A percentile compares a stretch with the other conserved stretches of the same genome.
These are phyloP conservation scores for Naganishia liquefaciens DNA, from an alignment of 1,284 basidiomycete genomes.

Conservation along the genomic window DNA sequence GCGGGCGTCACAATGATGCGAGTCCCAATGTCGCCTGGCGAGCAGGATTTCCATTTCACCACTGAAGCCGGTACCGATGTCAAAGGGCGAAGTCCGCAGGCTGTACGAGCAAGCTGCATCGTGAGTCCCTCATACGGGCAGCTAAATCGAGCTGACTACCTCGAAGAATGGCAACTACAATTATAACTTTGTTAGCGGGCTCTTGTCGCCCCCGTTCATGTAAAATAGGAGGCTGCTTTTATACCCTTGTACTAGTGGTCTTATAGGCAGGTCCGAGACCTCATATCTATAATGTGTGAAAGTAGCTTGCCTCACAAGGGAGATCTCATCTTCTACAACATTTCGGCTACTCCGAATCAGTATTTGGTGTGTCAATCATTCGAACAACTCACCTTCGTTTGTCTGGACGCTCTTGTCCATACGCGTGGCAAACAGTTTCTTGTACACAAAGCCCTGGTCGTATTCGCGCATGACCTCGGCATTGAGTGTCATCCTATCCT, in stretches of 20 bases:
- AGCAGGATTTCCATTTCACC: conserved; percentile 43
- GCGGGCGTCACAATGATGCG: conserved; percentile 44
- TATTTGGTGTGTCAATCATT: neutral
- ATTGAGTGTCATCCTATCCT: conserved; percentile 49
- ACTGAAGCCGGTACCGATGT: conserved; percentile 13
- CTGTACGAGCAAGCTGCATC: conserved; percentile 13
- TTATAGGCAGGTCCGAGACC: neutral
- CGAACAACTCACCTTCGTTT: conserved; percentile 41
- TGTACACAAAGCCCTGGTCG: conserved; percentile 52
- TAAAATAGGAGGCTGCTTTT: too few species aligned
- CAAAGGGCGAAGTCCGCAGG: conserved; percentile 4
- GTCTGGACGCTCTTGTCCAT: conserved; percentile 50
- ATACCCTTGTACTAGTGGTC: neutral
- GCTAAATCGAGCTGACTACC: neutral
- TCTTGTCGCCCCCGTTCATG: neutral
- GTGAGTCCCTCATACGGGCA: neutral
- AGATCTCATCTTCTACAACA: neutral
- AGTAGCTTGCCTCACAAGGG: neutral
- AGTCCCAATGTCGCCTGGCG: conserved; percentile 47
- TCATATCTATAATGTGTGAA: neutral
- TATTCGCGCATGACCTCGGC: conserved; percentile 55
- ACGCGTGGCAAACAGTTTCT: conserved; percentile 44
- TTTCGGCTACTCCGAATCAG: neutral
- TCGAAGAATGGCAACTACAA: conserved; percentile 50
- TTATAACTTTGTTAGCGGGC: conserved; percentile 49